Conservation (phyloP, 352 stramenopile genomes). For the Phytopythium litorale region DNA sequence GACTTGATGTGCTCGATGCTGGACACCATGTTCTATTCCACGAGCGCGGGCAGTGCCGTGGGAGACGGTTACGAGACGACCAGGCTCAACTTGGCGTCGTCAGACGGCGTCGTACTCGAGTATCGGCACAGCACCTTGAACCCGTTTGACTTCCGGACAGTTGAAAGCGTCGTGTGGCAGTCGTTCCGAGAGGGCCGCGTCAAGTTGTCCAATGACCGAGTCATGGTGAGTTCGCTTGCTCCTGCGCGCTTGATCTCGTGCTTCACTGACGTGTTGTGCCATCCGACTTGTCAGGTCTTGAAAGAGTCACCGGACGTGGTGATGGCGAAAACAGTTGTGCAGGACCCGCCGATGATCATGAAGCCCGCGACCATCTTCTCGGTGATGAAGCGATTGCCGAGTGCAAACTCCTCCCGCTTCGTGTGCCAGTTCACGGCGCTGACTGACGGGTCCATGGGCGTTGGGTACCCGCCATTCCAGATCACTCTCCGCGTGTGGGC, state of each 20-base stretch:
- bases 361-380: neutral
- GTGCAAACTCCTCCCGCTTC: neutral
- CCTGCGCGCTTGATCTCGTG: neutral
- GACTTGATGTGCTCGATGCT: neutral
- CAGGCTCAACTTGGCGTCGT: neutral
- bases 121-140: neutral
- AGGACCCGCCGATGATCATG: neutral
- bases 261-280: neutral
- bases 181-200: neutral
- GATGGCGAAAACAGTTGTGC: neutral
- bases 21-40: neutral
- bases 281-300: neutral
- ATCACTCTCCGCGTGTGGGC: neutral
- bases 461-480: neutral
- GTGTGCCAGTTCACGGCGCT: conserved; percentile 2
- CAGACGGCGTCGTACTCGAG: neutral
- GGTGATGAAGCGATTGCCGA: neutral
- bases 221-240: neutral
- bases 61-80: neutral
- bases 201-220: neutral
- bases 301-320: neutral
- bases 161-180: neutral
- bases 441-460: neutral
- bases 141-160: neutral
- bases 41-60: neutral